phyloP scores from a whole-genome alignment of 768 basidiomycete genomes.

The Pleurotus citrinopileatus region DNA sequence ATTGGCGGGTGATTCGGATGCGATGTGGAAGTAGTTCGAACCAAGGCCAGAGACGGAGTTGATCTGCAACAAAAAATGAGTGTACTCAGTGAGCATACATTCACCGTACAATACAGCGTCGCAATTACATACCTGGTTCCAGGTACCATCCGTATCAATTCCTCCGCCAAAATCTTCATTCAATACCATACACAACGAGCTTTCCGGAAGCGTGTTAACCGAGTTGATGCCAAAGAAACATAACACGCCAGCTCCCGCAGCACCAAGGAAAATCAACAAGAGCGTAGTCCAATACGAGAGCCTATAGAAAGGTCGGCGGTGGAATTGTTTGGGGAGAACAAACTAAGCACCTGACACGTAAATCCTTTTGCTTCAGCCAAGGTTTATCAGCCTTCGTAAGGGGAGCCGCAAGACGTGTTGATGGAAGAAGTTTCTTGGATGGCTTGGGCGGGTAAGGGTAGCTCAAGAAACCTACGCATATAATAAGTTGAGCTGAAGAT shows the following conservation, averaged over 20 bases:
- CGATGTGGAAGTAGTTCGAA: slow-evolving; percentile 81
- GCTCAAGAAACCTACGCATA: slow-evolving; percentile 10
- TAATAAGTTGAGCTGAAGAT: neutral
- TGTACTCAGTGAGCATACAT: neutral
- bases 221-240: slow-evolving; percentile 51
- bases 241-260: slow-evolving; percentile 46
- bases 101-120: slow-evolving; percentile 34
- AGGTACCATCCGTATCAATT: slow-evolving; percentile 45
- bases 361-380: slow-evolving; percentile 46
- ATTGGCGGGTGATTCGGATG: slow-evolving; percentile 57
- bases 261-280: slow-evolving; percentile 49
- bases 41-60: slow-evolving; percentile 8
- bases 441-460: slow-evolving; percentile 23
- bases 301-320: neutral
- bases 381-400: slow-evolving; percentile 56
- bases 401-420: slow-evolving; percentile 50
- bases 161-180: slow-evolving; percentile 62
- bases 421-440: slow-evolving; percentile 36
- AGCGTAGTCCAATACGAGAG: slow-evolving; percentile 46
- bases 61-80: neutral
- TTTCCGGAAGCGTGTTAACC: slow-evolving; percentile 41
- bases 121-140: slow-evolving; percentile 59
- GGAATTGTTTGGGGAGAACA: neutral
- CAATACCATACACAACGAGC: slow-evolving; percentile 57
- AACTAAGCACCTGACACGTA: slow-evolving; percentile 25